Percentiles rank a stretch among this genome's conserved stretches.
These are phyloP conservation scores for Chytriomyces sp. DNA, from an alignment of 192 early-diverging fungal genomes.

Conservation along the genomic window DNA sequence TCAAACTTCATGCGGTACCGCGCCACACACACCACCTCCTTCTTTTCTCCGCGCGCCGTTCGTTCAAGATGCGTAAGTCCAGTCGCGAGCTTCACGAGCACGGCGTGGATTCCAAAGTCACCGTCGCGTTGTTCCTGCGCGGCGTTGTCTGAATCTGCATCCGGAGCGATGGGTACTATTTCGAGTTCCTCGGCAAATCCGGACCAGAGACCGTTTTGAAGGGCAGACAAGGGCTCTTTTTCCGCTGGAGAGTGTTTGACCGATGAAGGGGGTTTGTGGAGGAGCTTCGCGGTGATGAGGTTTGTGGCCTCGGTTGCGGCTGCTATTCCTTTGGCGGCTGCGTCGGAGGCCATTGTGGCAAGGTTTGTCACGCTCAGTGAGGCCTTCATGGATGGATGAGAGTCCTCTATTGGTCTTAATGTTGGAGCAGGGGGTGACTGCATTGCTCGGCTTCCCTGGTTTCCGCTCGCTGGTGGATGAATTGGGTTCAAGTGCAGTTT, in stretches of 20 bases:
- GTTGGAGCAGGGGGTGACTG: neutral
- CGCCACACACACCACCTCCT: neutral
- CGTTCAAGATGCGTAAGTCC: neutral
- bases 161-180: neutral
- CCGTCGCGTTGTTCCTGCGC: no score
- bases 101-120: neutral
- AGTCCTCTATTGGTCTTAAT: neutral
- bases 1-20: conserved; percentile 15
- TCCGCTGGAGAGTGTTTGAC: no score
- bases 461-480: neutral
- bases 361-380: neutral
- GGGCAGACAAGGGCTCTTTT: no score
- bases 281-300: no score
- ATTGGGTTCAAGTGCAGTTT: neutral
- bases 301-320: no score
- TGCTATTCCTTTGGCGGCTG: neutral
- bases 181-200: neutral
- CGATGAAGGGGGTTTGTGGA: no score
- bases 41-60: neutral
- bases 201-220: neutral
- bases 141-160: neutral
- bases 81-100: neutral
- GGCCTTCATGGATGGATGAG: neutral
- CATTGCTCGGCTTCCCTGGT: neutral
- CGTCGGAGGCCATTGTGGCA: neutral